Conservation (phyloP, 2,329 filamentous ascomycete genomes). For the Colletotrichum karsti region DNA sequence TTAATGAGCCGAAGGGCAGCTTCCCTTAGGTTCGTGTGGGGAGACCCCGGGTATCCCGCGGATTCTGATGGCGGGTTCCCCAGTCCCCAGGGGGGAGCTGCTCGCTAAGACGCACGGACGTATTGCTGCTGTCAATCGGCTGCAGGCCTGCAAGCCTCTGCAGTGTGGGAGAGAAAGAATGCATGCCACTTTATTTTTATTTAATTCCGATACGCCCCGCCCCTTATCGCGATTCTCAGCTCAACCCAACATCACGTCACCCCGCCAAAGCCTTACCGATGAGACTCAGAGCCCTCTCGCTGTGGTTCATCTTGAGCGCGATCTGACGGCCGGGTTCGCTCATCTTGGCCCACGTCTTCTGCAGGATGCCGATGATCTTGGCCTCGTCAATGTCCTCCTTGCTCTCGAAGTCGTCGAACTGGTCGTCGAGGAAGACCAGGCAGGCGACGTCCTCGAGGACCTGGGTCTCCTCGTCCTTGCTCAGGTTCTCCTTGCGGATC, state of each 20-base stretch:
- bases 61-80: background rate
- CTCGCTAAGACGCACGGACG: slow-evolving; percentile 24
- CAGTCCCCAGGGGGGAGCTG: background rate
- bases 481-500: slow-evolving; percentile 81
- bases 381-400: slow-evolving; percentile 74
- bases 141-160: too few relatives aligned
- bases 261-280: slow-evolving; percentile 67
- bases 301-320: slow-evolving; percentile 73
- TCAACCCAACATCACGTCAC: background rate
- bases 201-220: background rate
- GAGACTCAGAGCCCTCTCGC: slow-evolving; percentile 67
- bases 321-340: slow-evolving; percentile 67
- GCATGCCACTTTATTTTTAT: background rate
- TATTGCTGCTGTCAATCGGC: background rate
- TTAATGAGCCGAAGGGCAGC: slow-evolving; percentile 14
- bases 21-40: background rate
- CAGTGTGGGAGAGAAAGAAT: too few relatives aligned
- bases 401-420: slow-evolving; percentile 82
- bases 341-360: slow-evolving; percentile 84
- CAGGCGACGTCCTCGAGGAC: slow-evolving; percentile 87
- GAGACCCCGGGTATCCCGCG: background rate
- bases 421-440: slow-evolving; percentile 86
- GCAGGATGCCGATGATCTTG: slow-evolving; percentile 76
- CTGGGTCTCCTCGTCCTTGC: slow-evolving; percentile 70
- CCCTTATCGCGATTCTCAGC: too few relatives aligned